Evolutionary conservation across 352 stramenopile species (phyloP).

Genomic region (Phytophthora agathidicida): DNA sequence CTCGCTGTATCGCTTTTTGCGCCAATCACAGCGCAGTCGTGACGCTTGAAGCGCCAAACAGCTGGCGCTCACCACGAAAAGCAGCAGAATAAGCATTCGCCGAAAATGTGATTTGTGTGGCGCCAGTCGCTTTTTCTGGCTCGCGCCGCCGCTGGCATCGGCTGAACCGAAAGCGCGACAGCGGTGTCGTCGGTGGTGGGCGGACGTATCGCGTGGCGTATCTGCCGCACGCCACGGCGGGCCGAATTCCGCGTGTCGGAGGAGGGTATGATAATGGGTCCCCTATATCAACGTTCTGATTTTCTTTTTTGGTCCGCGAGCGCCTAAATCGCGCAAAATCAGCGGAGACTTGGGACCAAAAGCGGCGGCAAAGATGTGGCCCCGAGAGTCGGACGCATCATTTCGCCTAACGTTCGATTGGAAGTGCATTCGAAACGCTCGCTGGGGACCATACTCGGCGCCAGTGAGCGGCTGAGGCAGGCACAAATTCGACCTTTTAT

Average conservation of each 20-base stretch:
- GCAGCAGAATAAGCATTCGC: constrained; percentile 24
- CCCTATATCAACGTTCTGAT: constrained; percentile 14
- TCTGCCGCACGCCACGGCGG: constrained; percentile 10
- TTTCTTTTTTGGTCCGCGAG: constrained; percentile 16
- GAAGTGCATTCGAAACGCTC: constrained; percentile 14
- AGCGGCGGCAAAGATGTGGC: constrained; percentile 14
- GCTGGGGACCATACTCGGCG: constrained; percentile 1
- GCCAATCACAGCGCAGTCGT: background rate
- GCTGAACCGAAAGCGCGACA: constrained; percentile 4
- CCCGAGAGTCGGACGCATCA: constrained; percentile 23
- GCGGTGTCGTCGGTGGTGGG: constrained; percentile 4
- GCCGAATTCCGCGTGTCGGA: too few species aligned
- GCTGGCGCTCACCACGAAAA: constrained; percentile 28
- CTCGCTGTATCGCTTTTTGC: constrained; percentile 14
- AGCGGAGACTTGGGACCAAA: constrained; percentile 4
- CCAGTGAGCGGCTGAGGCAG: constrained; percentile 8
- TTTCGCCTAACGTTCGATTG: constrained; percentile 37
- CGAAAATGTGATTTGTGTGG: background rate
- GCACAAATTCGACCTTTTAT: constrained; percentile 19
- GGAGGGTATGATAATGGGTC: too few species aligned
- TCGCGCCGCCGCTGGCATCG: background rate
- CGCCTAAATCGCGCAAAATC: constrained; percentile 4
- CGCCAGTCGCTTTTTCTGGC: constrained; percentile 4
- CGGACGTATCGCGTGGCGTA: constrained; percentile 17
- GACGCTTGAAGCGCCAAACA: constrained; percentile 23